Base-by-base conservation (phyloP, 805 yeast genomes). In the Metschnikowia vanudenii region DNA sequence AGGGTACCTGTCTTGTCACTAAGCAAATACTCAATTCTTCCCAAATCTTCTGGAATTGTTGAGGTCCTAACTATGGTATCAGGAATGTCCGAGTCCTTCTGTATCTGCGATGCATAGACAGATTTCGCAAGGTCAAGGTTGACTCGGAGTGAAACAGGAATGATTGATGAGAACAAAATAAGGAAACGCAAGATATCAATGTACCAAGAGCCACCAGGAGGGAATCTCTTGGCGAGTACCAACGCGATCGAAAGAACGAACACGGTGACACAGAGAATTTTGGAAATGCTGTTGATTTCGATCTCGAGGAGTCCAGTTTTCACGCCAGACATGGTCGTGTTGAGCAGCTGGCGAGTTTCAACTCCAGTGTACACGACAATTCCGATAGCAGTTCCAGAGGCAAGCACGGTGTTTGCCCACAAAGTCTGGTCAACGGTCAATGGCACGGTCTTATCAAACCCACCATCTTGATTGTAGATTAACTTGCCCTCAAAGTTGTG, bases 351-450 rank as follows among this genome's bases (percentile, higher is more conserved):
- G 53, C 99, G 81, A 0, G 99, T 95, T 59, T 94, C 97, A 30
- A 69, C 66, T 17, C 99, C 99, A 0, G 98, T 92, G 64, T 90
- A 94, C 2, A 90, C 74, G 13, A 94, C 81, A 56, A 92, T 82
- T 1, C 96, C 99, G 39, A 91, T 73, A 7, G 95, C 94, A 3
- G 88, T 79, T 12, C 97, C 98, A 0, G 96, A 87, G 0, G 99
- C 98, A 13, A 95, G 73, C 1, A 95, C 97, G 0, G 99, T 94
- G 63, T 94, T 94, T 12, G 98, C 97, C 99, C 99, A 94, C 62
- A 95, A 66, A 0, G 99, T 89, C 60, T 92, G 91, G 64, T 94
- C 99, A 9, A 94, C 82, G 3, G 85, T 75, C 12, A 94, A 69
- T 3, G 94, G 87, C 18, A 77, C 70, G 1, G 82, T 74, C 22